Evolutionary conservation across 2,329 filamentous ascomycete genomes (phyloP).

Genomic region (Fusarium transvaalense): DNA sequence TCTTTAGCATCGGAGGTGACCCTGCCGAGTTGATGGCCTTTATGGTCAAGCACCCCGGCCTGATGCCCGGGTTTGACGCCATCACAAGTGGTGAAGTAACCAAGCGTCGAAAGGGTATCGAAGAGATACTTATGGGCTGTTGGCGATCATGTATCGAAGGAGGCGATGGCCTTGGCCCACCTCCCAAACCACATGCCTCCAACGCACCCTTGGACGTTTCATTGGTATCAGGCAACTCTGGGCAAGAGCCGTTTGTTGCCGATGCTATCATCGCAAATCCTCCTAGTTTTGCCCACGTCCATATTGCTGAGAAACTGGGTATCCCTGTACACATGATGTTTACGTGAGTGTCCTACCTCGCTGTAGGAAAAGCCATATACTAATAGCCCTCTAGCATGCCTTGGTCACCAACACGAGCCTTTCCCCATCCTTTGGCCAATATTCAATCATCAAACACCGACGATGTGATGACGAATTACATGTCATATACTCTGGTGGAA

Average conservation of each 20-base stretch:
- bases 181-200: constrained; percentile 59
- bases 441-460: constrained; percentile 82
- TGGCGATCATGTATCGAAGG: constrained; percentile 89
- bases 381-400: constrained; percentile 78
- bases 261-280: constrained; percentile 85
- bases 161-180: constrained; percentile 72
- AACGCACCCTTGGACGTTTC: constrained; percentile 61
- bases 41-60: constrained; percentile 89
- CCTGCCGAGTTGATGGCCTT: constrained; percentile 85
- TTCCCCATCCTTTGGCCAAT: constrained; percentile 88
- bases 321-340: constrained; percentile 89
- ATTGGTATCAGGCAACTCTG: constrained; percentile 54
- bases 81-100: constrained; percentile 82
- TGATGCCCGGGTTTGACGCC: constrained; percentile 86
- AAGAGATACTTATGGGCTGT: constrained; percentile 83
- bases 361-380: constrained; percentile 44
- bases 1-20: constrained; percentile 82
- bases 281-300: constrained; percentile 81
- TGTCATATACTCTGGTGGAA: constrained; percentile 87
- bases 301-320: constrained; percentile 80
- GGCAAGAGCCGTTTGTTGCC: constrained; percentile 78
- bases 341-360: constrained; percentile 70
- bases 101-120: constrained; percentile 79
- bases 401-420: constrained; percentile 86
- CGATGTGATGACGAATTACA: constrained; percentile 80